A percentile compares a stretch with the other conserved stretches of the same genome.
These are phyloP conservation scores for Fusarium coicis DNA, from an alignment of 2,329 filamentous ascomycete species.

Conservation along the genomic window DNA sequence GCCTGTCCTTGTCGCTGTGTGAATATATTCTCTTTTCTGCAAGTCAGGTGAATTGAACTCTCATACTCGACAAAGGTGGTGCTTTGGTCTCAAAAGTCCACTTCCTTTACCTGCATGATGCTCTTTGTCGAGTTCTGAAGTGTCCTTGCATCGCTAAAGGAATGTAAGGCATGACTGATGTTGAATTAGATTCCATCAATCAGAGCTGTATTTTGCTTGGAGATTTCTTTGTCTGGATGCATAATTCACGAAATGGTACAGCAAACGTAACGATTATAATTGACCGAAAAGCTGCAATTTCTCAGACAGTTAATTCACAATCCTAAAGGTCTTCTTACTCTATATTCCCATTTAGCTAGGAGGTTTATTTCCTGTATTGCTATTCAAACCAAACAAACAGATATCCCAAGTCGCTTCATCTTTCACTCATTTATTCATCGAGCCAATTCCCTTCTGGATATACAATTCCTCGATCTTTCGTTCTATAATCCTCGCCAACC, in stretches of 20 bases:
- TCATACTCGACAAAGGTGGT: rapidly evolving
- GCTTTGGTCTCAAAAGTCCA: rapidly evolving
- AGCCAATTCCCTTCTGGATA: background rate
- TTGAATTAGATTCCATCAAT: rapidly evolving
- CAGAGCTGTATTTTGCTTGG: rapidly evolving
- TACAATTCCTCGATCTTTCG: background rate
- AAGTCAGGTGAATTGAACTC: background rate
- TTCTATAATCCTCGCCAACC: background rate
- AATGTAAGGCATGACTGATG: too few species aligned
- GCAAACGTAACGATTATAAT: rapidly evolving
- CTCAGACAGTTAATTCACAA: too few species aligned
- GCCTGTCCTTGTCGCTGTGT: background rate
- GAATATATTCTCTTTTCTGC: background rate
- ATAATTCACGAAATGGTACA: background rate
- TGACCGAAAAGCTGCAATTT: background rate
- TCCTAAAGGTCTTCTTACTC: background rate
- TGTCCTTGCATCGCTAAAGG: rapidly evolving
- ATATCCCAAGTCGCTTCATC: background rate
- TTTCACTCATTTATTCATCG: background rate
- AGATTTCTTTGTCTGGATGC: rapidly evolving
- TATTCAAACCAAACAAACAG: rapidly evolving
- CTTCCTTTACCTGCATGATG: rapidly evolving
- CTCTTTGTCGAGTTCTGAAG: background rate
- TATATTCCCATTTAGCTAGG: background rate
- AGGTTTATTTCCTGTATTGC: background rate